phyloP scores from a whole-genome alignment of 495 filamentous ascomycete genomes.

The Aspergillus coremiiformis region DNA sequence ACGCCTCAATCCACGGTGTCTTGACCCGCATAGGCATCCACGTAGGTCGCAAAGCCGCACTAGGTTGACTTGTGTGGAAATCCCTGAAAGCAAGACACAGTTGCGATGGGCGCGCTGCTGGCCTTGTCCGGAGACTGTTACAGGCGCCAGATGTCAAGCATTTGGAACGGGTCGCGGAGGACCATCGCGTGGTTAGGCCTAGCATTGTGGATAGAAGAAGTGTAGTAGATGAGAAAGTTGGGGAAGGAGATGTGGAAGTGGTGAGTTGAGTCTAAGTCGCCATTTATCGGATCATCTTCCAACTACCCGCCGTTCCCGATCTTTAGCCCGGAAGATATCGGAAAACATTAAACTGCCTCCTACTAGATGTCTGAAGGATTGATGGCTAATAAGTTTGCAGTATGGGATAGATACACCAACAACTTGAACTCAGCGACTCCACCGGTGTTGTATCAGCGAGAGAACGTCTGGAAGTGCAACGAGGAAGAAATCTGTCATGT shows the following conservation, averaged over 20 bases:
- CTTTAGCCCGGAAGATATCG: not conserved
- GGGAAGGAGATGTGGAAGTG: not conserved
- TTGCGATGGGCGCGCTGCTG: not conserved
- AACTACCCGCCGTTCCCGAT: not conserved
- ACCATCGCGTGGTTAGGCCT: conserved; percentile 14
- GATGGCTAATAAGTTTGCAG: too few species aligned
- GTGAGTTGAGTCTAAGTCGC: not conserved
- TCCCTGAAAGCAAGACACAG: conserved; percentile 2
- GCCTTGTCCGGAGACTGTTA: not conserved
- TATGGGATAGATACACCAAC: conserved; percentile 52
- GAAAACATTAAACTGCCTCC: not conserved
- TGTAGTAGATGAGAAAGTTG: not conserved
- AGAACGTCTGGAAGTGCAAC: conserved; percentile 54
- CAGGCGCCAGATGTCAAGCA: conserved; percentile 2
- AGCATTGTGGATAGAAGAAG: conserved; percentile 9
- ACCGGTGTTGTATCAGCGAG: conserved; percentile 53
- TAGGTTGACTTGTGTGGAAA: conserved; percentile 27
- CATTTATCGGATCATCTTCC: not conserved
- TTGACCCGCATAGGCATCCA: conserved; percentile 52
- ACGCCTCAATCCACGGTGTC: conserved; percentile 64
- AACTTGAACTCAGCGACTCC: conserved; percentile 49
- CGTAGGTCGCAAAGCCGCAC: conserved; percentile 25
- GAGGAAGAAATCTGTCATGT: conserved; percentile 55
- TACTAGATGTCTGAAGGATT: too few species aligned
- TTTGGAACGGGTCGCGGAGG: conserved; percentile 10